These are phyloP conservation scores for Mycena rebaudengoi DNA, from an alignment of 768 basidiomycete species.

Conservation along the genomic window DNA sequence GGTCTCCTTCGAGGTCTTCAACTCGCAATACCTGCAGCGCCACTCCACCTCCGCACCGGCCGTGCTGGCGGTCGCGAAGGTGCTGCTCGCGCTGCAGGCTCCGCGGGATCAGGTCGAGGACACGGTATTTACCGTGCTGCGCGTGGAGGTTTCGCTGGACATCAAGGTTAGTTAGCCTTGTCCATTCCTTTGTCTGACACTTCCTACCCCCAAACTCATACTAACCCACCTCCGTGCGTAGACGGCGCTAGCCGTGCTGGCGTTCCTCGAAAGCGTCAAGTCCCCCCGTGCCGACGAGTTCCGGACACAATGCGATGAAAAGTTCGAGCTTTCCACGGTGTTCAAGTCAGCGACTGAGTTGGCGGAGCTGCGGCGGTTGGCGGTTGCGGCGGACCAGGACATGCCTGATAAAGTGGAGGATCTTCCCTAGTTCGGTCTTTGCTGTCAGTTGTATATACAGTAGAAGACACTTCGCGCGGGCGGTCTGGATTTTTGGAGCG, in stretches of 20 bases:
- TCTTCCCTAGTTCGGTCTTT: no score
- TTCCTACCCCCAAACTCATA: neutral
- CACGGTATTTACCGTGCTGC: conserved; percentile 58
- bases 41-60: conserved; percentile 60
- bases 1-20: conserved; percentile 70
- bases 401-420: conserved; percentile 17
- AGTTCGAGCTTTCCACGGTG: conserved; percentile 69
- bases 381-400: neutral
- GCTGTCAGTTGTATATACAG: no score
- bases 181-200: neutral
- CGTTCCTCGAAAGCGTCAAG: conserved; percentile 57
- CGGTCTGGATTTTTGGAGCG: no score
- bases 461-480: no score
- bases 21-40: conserved; percentile 78
- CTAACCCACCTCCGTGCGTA: conserved; percentile 33
- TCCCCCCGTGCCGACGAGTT: conserved; percentile 71
- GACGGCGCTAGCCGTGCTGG: conserved; percentile 60
- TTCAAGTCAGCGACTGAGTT: conserved; percentile 70
- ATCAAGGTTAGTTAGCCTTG: conserved; percentile 60
- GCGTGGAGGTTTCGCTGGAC: conserved; percentile 50
- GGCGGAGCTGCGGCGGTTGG: conserved; percentile 37
- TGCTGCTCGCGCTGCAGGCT: conserved; percentile 52
- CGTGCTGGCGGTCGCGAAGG: conserved; percentile 72
- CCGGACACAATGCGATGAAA: conserved; percentile 57
- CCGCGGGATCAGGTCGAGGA: conserved; percentile 69